Evolutionary conservation across 2,329 filamentous ascomycete genomes (phyloP), one percentile per base, ranked within the genome.

Genomic region (Dactylellina leptospora): DNA sequence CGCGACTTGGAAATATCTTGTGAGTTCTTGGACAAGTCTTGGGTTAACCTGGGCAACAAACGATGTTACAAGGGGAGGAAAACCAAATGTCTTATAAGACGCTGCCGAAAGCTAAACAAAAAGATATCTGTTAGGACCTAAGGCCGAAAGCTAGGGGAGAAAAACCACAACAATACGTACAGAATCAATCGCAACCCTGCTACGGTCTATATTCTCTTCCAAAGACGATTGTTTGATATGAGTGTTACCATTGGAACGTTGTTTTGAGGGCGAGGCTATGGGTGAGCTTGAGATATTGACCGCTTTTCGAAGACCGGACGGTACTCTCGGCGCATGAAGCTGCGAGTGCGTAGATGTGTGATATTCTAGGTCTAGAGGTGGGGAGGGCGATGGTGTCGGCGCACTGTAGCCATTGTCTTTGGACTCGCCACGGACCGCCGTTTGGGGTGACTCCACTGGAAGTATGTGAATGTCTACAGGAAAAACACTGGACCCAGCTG

Each of bases 341-440:
- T 63, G 58, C 6, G 23, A 10, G 20, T 53, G 58, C n/a, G 63
- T 71, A 6, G 58, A 58, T 16, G 40, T 20, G 8, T 10, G 20
- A 16, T 42, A 30, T 28, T 71, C 66, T n/a, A 36, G 28, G 10
- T 25, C 33, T 4, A 62, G 42, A 16, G 66, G 66, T 3, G 66
- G 66, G 2, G 66, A 71, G 23, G 66, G 66, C 3, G 66, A 71
- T n/a, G 66, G 66, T 18, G 66, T 71, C 13, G 66, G 66, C 20
- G 66, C 66, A 27, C 44, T 27, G 45, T 71, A 71, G 2, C 27
- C 16, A 11, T 48, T 55, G 16, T 23, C 33, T 20, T 38, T 30
- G 16, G 47, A 27, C 13, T 48, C 50, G 4, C 27, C 4, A 8
- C 25, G 1, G 2, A 22, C 23, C n/a, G 28, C 5, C 8, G 47